Conservation (phyloP, 2,329 filamentous ascomycete species). For the Aspergillus tubingensis region DNA sequence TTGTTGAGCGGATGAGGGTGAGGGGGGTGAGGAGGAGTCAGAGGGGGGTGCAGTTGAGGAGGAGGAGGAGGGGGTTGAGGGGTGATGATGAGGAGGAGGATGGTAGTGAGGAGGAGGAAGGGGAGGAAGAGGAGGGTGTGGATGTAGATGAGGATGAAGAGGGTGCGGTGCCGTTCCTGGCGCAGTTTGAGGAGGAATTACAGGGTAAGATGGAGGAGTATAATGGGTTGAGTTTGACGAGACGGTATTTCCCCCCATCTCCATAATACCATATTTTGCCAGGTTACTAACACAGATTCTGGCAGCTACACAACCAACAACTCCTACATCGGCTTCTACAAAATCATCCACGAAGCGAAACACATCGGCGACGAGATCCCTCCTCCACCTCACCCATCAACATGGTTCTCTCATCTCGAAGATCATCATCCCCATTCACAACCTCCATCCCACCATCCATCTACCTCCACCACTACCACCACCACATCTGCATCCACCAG, state of each 20-base stretch:
- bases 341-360: constrained; percentile 62
- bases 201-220: constrained; percentile 39
- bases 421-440: constrained; percentile 14
- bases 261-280: too few relatives aligned
- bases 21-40: constrained; percentile 33
- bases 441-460: not conserved
- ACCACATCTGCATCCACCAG: too few relatives aligned
- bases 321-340: constrained; percentile 62
- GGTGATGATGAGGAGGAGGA: constrained; percentile 20
- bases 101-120: constrained; percentile 29
- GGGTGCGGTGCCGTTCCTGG: constrained; percentile 36
- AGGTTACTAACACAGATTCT: too few relatives aligned
- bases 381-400: constrained; percentile 56
- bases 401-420: constrained; percentile 62
- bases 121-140: constrained; percentile 41
- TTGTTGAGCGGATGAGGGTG: constrained; percentile 22
- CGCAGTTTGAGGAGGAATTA: constrained; percentile 39
- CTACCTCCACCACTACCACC: not conserved
- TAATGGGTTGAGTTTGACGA: constrained; percentile 40
- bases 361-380: constrained; percentile 56
- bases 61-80: constrained; percentile 18
- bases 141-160: constrained; percentile 47
- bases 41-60: constrained; percentile 20
- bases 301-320: constrained; percentile 59
- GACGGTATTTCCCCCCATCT: constrained; percentile 36